Base-by-base conservation (phyloP, 768 basidiomycete genomes). In the Phylloporus arenicola region DNA sequence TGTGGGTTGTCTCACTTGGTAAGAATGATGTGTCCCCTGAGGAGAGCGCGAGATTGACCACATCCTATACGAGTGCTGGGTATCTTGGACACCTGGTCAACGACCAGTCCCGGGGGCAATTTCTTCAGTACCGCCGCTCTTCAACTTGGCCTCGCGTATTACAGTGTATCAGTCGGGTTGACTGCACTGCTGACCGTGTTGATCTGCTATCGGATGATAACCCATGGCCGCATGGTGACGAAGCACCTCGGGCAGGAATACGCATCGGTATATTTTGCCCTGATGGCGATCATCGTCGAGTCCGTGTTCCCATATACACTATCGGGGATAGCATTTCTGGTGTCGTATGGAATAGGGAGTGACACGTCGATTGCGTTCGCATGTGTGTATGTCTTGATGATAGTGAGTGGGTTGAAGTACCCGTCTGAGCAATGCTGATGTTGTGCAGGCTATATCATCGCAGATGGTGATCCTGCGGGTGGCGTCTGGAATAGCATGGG, bases 1-100 rank as follows among this genome's bases (percentile, higher is more conserved):
- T 67, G 25, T 66, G 67, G 64, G 1, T 57, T 3, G 40, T 30
- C 14, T 60, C 66, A 5, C 38, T 68, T 9, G 64, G 64, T 68
- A 33, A 54, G 64, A n/a, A 25, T 5, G 19, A 22, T 48, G 16
- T 7, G 4, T 14, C 8, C 0, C 1, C 11, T 3, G 20, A 2
- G 25, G 27, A 33, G 1, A 6, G 24, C 3, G 10, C 34, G 22
- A 24, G 25, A 31, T 34, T 61, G 25, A 62, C 34, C 8, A 12
- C 2, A 14, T 37, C 1, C 29, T 3, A 30, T 6, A 29, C 30
- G 34, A 64, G 64, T 47, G 7, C 52, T 66, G 27, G 59, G 64
- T 5, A 35, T 56, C 22, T 1, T 56, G 47, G 47, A 53, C 22
- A 44, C 54, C 25, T 52, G 56, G 44, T 30, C 16, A 7, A 55